phyloP scores from a whole-genome alignment of 257 asterid genomes.

The Solanum rostratum region DNA sequence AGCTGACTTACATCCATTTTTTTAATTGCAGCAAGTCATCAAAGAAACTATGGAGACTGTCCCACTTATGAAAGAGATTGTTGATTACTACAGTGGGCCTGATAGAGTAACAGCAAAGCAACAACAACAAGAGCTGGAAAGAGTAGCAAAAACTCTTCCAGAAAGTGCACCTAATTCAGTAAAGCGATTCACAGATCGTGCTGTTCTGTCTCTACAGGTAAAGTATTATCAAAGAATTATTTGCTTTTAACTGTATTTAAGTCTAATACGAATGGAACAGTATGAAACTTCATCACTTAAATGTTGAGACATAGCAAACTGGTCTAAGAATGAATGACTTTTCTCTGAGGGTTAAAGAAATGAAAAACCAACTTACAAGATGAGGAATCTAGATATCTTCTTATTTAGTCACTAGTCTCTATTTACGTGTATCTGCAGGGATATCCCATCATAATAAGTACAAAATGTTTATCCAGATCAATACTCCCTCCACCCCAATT shows the following conservation, averaged over 20 bases:
- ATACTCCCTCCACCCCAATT: too few relatives aligned
- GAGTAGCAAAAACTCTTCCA: constrained; percentile 81
- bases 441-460: not conserved
- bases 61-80: constrained; percentile 62
- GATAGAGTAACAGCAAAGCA: constrained; percentile 81
- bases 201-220: constrained; percentile 86
- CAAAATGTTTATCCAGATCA: not conserved
- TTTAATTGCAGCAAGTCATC: constrained; percentile 39
- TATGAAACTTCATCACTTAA: not conserved
- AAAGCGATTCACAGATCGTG: constrained; percentile 60
- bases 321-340: not conserved
- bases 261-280: not conserved
- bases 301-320: not conserved
- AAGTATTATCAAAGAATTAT: not conserved
- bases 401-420: not conserved
- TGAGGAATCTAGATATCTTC: not conserved
- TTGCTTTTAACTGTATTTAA: not conserved
- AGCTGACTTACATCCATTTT: constrained; percentile 1
- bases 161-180: constrained; percentile 59
- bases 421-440: not conserved
- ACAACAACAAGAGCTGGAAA: constrained; percentile 64
- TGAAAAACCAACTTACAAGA: not conserved
- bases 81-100: constrained; percentile 77
- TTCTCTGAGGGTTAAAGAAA: not conserved
- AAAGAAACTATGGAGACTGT: constrained; percentile 68